Conservation (phyloP, 495 filamentous ascomycete species). For the Aspergillus heteromorphus region DNA sequence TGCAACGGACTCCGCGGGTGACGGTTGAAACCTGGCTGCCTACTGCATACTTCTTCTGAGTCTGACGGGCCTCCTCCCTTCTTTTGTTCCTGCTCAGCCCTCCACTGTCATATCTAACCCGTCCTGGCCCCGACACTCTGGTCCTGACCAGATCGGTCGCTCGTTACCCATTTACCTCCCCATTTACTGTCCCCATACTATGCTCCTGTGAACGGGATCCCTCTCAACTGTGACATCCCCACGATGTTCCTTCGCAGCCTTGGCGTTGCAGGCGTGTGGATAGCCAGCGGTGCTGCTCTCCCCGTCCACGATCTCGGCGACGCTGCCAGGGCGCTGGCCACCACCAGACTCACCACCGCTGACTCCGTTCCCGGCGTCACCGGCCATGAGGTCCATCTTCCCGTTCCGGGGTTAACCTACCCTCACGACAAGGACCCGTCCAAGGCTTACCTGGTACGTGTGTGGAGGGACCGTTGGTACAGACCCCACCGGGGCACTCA, state of each 20-base stretch:
- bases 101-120: neutral
- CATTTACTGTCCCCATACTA: neutral
- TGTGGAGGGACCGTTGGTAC: too few relatives aligned
- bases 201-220: too few relatives aligned
- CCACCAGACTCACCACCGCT: neutral
- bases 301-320: neutral
- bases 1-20: neutral
- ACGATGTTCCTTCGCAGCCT: neutral
- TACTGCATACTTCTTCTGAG: too few relatives aligned
- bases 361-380: neutral
- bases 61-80: neutral
- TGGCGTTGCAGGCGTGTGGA: neutral
- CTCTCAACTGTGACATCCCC: too few relatives aligned
- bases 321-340: neutral
- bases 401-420: neutral
- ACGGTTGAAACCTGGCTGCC: neutral
- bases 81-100: neutral
- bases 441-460: neutral
- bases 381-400: neutral
- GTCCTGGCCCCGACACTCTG: neutral
- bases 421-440: neutral
- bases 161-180: neutral
- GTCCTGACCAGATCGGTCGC: neutral
- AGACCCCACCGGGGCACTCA: neutral
- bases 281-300: neutral